Percentiles rank a stretch among this genome's conserved stretches.
phyloP scores from a whole-genome alignment of 1,284 basidiomycete species.

The Irpex sp. region DNA sequence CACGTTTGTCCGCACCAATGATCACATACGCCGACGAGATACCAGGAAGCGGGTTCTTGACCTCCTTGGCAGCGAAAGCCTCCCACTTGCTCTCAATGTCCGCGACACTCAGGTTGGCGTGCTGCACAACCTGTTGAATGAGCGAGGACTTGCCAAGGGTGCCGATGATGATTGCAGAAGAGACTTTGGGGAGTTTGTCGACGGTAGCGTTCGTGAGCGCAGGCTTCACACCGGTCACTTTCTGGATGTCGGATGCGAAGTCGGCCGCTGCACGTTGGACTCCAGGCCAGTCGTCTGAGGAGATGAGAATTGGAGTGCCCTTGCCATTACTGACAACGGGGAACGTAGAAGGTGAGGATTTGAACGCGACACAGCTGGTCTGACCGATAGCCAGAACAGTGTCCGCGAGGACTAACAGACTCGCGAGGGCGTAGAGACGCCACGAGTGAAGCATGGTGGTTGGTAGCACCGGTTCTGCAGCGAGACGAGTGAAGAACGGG shows the following conservation, averaged over 20 bases:
- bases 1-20: constrained; percentile 63
- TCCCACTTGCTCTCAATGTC: constrained; percentile 64
- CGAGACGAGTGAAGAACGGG: not conserved
- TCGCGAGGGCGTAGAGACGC: constrained; percentile 7
- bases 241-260: constrained; percentile 58
- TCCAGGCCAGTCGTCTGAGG: constrained; percentile 58
- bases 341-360: constrained; percentile 29
- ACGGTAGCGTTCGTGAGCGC: constrained; percentile 43
- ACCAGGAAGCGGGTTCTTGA: constrained; percentile 55
- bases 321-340: constrained; percentile 40
- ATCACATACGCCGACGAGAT: constrained; percentile 61
- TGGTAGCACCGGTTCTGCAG: not conserved
- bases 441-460: constrained; percentile 5
- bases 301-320: constrained; percentile 48
- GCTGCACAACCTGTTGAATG: constrained; percentile 51
- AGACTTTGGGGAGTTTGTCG: constrained; percentile 18
- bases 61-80: constrained; percentile 48
- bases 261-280: constrained; percentile 61
- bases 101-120: constrained; percentile 51
- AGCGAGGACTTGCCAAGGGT: constrained; percentile 62
- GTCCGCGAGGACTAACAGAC: constrained; percentile 13
- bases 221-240: constrained; percentile 53
- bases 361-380: constrained; percentile 29
- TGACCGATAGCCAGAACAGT: constrained; percentile 31
- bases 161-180: constrained; percentile 55